Evolutionary conservation across 108 stramenopile genomes (phyloP).

Genomic region (Craspedostauros australis): DNA sequence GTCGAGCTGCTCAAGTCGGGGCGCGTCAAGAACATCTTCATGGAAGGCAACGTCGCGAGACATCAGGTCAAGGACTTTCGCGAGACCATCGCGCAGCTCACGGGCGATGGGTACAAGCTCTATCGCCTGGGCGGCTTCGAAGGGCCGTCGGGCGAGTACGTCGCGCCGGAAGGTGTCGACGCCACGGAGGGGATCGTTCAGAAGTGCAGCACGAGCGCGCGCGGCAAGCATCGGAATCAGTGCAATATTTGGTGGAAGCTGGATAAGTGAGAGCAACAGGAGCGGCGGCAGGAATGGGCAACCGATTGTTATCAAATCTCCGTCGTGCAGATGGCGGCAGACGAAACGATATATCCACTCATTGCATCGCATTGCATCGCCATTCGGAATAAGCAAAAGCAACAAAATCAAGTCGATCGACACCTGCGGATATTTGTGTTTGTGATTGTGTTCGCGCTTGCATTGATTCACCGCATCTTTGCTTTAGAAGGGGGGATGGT

Average conservation of each 20-base stretch:
- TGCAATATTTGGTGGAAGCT: slow-evolving; percentile 13
- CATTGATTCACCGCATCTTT: too few relatives aligned
- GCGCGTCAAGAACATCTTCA: slow-evolving; percentile 20
- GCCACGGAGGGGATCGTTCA: neutral
- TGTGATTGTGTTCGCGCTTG: too few relatives aligned
- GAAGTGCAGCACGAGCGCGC: neutral
- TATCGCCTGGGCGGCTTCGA: slow-evolving; percentile 2
- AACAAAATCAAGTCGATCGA: too few relatives aligned
- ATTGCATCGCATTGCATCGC: too few relatives aligned
- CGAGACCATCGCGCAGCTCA: neutral
- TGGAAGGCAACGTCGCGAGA: slow-evolving; percentile 16
- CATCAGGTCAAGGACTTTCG: neutral
- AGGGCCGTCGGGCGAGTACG: neutral
- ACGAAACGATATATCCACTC: too few relatives aligned
- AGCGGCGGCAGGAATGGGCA: too few relatives aligned
- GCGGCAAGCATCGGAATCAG: neutral
- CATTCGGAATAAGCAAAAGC: too few relatives aligned
- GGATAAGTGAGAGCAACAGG: too few relatives aligned
- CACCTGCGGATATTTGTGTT: too few relatives aligned
- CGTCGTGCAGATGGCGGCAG: too few relatives aligned
- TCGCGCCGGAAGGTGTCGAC: neutral
- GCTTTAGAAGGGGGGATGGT: too few relatives aligned
- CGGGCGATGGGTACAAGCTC: neutral
- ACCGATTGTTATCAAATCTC: too few relatives aligned
- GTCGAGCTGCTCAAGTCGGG: slow-evolving; percentile 8